Base-by-base conservation (phyloP, 192 early-diverging fungal genomes). In the Backusella tuberculispora region DNA sequence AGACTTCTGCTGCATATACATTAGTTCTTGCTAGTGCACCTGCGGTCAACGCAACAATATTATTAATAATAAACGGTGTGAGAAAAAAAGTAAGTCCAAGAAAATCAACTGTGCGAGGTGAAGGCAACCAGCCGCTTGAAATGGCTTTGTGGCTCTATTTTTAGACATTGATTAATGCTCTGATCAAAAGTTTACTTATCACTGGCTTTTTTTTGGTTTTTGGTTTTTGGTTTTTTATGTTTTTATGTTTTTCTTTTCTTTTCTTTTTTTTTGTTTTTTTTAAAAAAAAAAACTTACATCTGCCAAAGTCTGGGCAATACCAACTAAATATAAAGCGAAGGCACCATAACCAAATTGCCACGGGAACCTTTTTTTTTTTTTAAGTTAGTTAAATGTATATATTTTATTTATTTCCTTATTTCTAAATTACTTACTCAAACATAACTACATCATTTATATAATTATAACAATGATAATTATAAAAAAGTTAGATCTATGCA, bases 301-400 rank as follows among this genome's bases (percentile, higher is more conserved):
- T 56, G 77, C 64, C 29, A 78, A 48, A 37, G 77, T 78, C 72
- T 78, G 77, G 21, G 77, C 77, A 74, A 78, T 78, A 34, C 77
- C 77, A 21, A 78, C 53, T 9, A 74, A 41, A 48, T 78, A 78
- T 2, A 78, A 67, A 19, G 72, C 66, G 45, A 71, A 78, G 8
- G 65, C 72, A 21, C 63, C 77, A 74, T 69, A 78, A 9, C 77
- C 77, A 73, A 67, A 74, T 60, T 78, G 77, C 77, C 77, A 78
- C 63, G 77, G 70, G 29, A 78, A 45, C 63, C 53, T 60, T 10
- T 13, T 26, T 9, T 60, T 60, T 60, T 26, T 21, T 56, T 21
- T n/a, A 56, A 9, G 50, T 56, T 24, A 56, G 24, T 56, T 56
- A 24, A 56, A 2, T 0, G 24, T 42, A 5, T 5, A 5, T 42